These are phyloP conservation scores for Schizosaccharomyces lindneri DNA, from an alignment of 805 yeast species.

Conservation along the genomic window DNA sequence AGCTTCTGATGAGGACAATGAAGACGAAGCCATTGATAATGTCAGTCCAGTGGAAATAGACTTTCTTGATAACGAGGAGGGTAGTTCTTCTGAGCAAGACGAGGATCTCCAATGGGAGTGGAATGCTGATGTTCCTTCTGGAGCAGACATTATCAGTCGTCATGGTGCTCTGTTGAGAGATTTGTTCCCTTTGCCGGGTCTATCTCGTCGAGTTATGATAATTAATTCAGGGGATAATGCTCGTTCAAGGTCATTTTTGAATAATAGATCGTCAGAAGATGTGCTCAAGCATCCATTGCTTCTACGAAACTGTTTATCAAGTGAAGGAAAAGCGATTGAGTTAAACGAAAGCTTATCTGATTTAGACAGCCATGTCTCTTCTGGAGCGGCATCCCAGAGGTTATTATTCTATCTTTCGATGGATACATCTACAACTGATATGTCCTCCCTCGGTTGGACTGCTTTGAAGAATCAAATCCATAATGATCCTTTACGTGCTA, in stretches of 20 bases:
- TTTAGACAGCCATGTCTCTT: neutral
- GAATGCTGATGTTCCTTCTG: neutral
- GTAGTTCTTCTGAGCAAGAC: neutral
- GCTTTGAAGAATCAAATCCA: neutral
- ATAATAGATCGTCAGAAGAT: neutral
- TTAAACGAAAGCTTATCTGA: neutral
- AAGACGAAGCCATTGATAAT: slow-evolving; percentile 14
- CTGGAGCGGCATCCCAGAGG: neutral
- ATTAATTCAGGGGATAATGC: neutral
- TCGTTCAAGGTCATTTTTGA: neutral
- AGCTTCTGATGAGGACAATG: slow-evolving; percentile 12
- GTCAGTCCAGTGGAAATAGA: neutral
- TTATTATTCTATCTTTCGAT: neutral
- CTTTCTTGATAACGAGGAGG: neutral
- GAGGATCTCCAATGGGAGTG: neutral
- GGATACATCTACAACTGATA: neutral
- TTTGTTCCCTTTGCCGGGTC: neutral
- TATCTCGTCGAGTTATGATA: neutral
- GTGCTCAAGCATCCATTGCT: neutral
- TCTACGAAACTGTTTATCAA: neutral
- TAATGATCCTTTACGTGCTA: slow-evolving; percentile 8
- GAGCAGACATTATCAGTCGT: neutral
- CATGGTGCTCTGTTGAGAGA: neutral
- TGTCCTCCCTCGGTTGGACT: neutral
- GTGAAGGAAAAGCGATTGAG: neutral